Percentiles rank a stretch among this genome's conserved stretches.
phyloP scores from a whole-genome alignment of 1,284 basidiomycete species.

The Heimioporus punctisporus region DNA sequence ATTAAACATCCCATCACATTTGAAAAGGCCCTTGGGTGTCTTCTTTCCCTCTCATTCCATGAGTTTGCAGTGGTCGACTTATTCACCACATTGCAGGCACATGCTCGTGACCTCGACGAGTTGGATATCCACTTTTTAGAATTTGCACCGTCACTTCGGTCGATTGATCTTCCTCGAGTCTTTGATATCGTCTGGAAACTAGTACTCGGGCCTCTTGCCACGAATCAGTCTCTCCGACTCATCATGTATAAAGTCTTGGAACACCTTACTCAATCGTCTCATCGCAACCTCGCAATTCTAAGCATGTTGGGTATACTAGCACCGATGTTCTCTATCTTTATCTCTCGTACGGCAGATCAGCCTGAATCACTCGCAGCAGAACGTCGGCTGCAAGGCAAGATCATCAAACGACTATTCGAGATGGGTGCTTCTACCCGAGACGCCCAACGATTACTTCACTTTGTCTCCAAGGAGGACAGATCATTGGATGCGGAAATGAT shows the following conservation, averaged over 20 bases:
- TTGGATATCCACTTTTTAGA: conserved; percentile 41
- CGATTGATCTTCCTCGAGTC: conserved; percentile 57
- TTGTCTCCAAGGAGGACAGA: conserved; percentile 47
- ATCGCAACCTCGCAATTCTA: conserved; percentile 69
- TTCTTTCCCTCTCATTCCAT: conserved; percentile 63
- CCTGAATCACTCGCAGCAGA: conserved; percentile 31
- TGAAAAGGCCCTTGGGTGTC: conserved; percentile 59
- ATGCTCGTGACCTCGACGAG: conserved; percentile 35
- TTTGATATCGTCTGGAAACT: conserved; percentile 57
- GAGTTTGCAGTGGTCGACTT: conserved; percentile 59
- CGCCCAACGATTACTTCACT: conserved; percentile 60
- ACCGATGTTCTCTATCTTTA: conserved; percentile 47
- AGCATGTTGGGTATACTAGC: conserved; percentile 56
- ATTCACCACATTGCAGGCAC: conserved; percentile 47
- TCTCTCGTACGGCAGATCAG: conserved; percentile 15
- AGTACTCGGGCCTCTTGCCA: conserved; percentile 32
- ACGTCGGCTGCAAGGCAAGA: conserved; percentile 56
- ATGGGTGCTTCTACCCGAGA: conserved; percentile 69
- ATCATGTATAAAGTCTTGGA: conserved; percentile 64
- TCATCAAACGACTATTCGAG: conserved; percentile 66
- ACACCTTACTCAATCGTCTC: conserved; percentile 54
- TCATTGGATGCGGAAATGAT: conserved; percentile 62
- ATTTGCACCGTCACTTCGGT: conserved; percentile 36
- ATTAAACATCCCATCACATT: conserved; percentile 47
- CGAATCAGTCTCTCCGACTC: conserved; percentile 43